Conservation (phyloP, 768 basidiomycete genomes). For the Russula earlei region DNA sequence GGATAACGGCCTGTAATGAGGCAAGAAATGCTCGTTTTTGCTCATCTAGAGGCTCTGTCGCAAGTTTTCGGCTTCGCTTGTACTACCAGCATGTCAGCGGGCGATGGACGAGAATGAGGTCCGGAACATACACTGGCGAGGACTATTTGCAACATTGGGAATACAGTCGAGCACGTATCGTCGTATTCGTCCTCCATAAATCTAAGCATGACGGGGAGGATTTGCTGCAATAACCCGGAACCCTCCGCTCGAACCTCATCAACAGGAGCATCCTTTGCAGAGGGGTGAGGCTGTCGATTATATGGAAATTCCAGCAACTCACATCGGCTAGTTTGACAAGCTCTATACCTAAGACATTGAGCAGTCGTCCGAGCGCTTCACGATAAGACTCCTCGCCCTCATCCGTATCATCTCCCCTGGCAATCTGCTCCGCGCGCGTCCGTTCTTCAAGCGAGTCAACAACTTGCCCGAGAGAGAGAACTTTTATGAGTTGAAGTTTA, state of each 20-base stretch:
- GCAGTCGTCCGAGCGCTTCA: constrained; percentile 75
- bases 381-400: constrained; percentile 86
- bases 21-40: constrained; percentile 67
- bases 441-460: constrained; percentile 73
- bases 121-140: constrained; percentile 54
- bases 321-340: constrained; percentile 80
- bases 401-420: constrained; percentile 61
- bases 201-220: constrained; percentile 73
- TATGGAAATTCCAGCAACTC: constrained; percentile 21
- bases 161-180: constrained; percentile 79
- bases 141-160: constrained; percentile 68
- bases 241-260: constrained; percentile 60
- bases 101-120: background rate
- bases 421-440: constrained; percentile 56
- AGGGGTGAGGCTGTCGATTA: background rate
- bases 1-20: constrained; percentile 65
- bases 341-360: constrained; percentile 78
- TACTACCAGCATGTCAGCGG: constrained; percentile 42
- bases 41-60: constrained; percentile 52
- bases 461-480: constrained; percentile 77
- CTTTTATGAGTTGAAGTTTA: constrained; percentile 83
- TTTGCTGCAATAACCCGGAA: constrained; percentile 47
- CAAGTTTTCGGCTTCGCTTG: constrained; percentile 60
- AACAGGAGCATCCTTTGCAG: constrained; percentile 46
- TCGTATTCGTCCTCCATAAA: constrained; percentile 89